phyloP scores from a whole-genome alignment of 140 eudicot species.

The Cichorium intybus region DNA sequence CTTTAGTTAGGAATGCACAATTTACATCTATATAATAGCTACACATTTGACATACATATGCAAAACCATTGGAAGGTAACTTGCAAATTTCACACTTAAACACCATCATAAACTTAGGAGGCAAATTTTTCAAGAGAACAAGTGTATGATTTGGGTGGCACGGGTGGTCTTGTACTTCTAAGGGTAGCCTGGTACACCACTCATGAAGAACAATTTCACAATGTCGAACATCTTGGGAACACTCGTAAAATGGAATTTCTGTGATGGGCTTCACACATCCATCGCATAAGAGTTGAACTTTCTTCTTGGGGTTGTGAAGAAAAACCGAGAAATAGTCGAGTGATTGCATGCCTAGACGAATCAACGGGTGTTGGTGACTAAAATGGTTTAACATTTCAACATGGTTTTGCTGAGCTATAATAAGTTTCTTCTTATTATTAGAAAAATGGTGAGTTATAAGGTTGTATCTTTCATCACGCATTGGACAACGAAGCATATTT shows the following conservation, averaged over 20 bases:
- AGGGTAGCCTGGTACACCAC: constrained; percentile 21
- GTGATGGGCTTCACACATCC: constrained; percentile 17
- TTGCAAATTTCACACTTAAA: not conserved
- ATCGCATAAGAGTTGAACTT: constrained; percentile 1
- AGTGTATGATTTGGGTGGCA: constrained; percentile 10
- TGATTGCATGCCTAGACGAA: not conserved
- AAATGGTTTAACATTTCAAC: not conserved
- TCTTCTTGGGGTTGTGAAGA: constrained; percentile 9
- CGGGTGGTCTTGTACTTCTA: not conserved
- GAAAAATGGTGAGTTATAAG: not conserved
- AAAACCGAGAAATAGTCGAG: not conserved
- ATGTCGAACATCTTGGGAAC: not conserved
- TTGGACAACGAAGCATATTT: no score
- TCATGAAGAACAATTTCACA: constrained; percentile 18
- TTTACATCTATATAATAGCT: not conserved
- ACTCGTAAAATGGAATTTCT: not conserved
- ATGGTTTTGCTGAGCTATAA: not conserved
- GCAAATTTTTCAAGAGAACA: not conserved
- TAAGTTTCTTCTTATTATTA: not conserved
- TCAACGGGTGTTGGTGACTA: constrained; percentile 4
- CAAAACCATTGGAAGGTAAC: not conserved
- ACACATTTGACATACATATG: not conserved
- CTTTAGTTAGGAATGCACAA: constrained; percentile 15
- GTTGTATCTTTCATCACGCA: no score
- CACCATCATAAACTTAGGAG: not conserved